Conservation (phyloP, 176 grass and related monocot genomes). For the Oryza nivara region DNA sequence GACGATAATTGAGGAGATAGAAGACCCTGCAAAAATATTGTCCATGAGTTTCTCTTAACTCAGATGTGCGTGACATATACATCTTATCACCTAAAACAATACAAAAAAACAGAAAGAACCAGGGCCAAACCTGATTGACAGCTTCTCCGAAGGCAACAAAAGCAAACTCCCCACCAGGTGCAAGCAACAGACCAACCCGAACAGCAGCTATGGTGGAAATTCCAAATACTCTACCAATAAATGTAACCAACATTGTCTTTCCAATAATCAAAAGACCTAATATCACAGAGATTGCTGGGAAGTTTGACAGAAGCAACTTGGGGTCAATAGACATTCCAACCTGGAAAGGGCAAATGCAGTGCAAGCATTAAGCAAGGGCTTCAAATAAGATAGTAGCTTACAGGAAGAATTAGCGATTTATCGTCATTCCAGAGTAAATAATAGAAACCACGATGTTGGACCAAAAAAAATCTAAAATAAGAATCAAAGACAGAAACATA, state of each 20-base stretch:
- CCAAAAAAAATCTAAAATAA: slow-evolving; percentile 7
- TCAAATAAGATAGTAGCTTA: slow-evolving; percentile 12
- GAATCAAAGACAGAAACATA: slow-evolving; percentile 4
- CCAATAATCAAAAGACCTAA: slow-evolving; percentile 77
- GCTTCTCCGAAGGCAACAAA: slow-evolving; percentile 99
- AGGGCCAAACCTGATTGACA: slow-evolving; percentile 82
- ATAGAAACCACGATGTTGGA: neutral
- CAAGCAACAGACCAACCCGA: slow-evolving; percentile 90
- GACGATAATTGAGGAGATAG: slow-evolving; percentile 86
- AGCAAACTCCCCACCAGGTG: slow-evolving; percentile 98
- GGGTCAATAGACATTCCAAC: slow-evolving; percentile 99
- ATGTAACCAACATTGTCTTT: slow-evolving; percentile 83
- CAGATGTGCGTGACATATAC: neutral
- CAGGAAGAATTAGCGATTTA: neutral
- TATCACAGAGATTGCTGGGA: slow-evolving; percentile 68
- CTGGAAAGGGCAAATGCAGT: slow-evolving; percentile 54
- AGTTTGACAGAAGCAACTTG: slow-evolving; percentile 89
- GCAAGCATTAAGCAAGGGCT: slow-evolving; percentile 35
- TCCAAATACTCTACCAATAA: slow-evolving; percentile 92
- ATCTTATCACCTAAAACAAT: slow-evolving; percentile 17
- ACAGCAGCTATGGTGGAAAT: slow-evolving; percentile 88
- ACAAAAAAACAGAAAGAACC: slow-evolving; percentile 20
- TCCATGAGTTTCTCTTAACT: slow-evolving; percentile 28
- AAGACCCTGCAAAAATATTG: slow-evolving; percentile 74
- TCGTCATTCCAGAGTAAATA: neutral